Percentiles rank a stretch among this genome's conserved stretches.
phyloP scores from a whole-genome alignment of 2,329 filamentous ascomycete genomes.

The Sclerotinia spermophila region DNA sequence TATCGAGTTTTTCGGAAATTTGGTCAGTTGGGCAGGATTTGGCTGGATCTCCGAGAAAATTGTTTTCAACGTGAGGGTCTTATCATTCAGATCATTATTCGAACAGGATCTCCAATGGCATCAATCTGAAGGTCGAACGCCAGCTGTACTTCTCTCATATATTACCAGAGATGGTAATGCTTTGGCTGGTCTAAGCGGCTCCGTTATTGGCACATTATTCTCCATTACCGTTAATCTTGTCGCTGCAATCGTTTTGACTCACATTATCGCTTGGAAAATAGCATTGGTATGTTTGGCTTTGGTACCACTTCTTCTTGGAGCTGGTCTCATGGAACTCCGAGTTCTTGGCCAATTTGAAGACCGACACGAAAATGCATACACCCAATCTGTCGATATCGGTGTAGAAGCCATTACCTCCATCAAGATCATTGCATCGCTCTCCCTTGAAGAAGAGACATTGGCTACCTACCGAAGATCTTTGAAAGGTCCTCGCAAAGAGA shows the following conservation, averaged over 20 bases:
- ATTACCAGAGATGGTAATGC: constrained; percentile 68
- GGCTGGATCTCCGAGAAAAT: constrained; percentile 60
- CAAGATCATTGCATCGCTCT: constrained; percentile 56
- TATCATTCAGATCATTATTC: constrained; percentile 59
- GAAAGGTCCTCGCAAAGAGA: constrained; percentile 52
- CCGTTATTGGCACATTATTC: constrained; percentile 65
- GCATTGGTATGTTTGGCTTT: constrained; percentile 48
- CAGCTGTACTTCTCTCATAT: constrained; percentile 59
- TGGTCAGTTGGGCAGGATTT: constrained; percentile 51
- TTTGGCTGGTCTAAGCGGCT: constrained; percentile 65
- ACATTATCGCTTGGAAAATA: constrained; percentile 72
- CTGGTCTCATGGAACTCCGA: constrained; percentile 48
- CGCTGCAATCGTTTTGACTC: constrained; percentile 63
- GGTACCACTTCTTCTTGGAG: constrained; percentile 62
- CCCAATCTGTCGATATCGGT: constrained; percentile 52
- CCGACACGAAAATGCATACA: constrained; percentile 61
- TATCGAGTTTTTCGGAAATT: constrained; percentile 59
- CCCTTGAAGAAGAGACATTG: constrained; percentile 52
- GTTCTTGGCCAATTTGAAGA: constrained; percentile 60
- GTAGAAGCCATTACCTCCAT: constrained; percentile 65
- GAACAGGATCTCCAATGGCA: constrained; percentile 69
- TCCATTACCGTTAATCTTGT: constrained; percentile 66
- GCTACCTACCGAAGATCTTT: constrained; percentile 53
- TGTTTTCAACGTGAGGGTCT: constrained; percentile 51
- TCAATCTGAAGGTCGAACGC: constrained; percentile 60